Evolutionary conservation across 495 filamentous ascomycete genomes (phyloP), one percentile per base, ranked within the genome.

Genomic region (Elasticomyces elasticus): DNA sequence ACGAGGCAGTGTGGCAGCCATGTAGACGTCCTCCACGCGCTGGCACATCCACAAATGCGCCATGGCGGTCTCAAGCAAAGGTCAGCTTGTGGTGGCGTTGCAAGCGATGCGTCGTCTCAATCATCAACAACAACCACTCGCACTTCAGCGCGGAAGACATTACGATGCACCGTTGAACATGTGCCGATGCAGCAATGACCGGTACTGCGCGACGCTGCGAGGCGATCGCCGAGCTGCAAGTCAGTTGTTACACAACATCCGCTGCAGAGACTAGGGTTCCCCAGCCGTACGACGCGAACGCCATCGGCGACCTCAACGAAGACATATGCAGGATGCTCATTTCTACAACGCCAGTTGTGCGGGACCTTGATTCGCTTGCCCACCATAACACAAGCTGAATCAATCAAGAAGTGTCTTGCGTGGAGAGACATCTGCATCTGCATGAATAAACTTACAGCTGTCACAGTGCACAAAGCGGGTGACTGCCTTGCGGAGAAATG

Each of bases 1-100:
- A 49, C 53, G 25, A 22, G 41, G 12, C 11, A 35, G 28, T 55
- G 53, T 55, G 53, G 53, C 53, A 55, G 46, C 53, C 53, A 55
- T 55, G 51, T 23, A 55, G 25, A 24, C 24, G 7, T 15, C 25
- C 15, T 11, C 53, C 53, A 49, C 43, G 53, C 53, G 37, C 25
- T 43, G 37, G 1, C n/a, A 50, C 10, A 26, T 4, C 43, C 27
- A 38, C 30, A 22, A 30, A 42, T 26, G 23, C 43, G 53, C 53
- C 44, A 31, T 55, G 30, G 46, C 44, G 37, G 44, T 50, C 37
- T 38, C 44, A 51, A 24, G 22, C 24, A 37, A 9, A 24, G 48
- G n/a, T 6, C 26, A 33, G 20, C 20, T 38, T 37, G 24, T 33
- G n/a, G 28, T 49, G 45, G 25, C 45, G 28, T 31, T 28, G 24